These are phyloP conservation scores for Dactylella cylindrospora DNA, from an alignment of 2,329 filamentous ascomycete species.

Conservation along the genomic window DNA sequence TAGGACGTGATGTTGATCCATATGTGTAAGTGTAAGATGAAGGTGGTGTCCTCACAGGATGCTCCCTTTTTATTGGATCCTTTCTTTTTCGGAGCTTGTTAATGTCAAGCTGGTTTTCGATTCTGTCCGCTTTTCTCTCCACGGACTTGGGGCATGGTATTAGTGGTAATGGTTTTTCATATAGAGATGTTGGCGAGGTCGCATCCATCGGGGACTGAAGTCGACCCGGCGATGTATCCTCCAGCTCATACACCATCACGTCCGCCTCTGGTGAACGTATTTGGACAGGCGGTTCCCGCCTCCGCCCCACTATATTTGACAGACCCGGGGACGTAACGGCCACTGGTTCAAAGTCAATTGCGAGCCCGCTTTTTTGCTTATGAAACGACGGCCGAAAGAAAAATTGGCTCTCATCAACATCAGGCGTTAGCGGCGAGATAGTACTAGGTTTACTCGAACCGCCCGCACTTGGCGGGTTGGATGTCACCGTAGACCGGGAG, in stretches of 20 bases:
- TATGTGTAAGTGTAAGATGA: no score
- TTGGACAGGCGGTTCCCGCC: not conserved
- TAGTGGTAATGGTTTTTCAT: conserved; percentile 27
- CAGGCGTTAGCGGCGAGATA: conserved; percentile 16
- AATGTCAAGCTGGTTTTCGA: no score
- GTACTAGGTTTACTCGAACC: not conserved
- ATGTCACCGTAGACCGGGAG: not conserved
- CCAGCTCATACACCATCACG: conserved; percentile 19
- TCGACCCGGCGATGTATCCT: conserved; percentile 19
- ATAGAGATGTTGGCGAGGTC: conserved; percentile 13
- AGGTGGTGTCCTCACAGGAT: no score
- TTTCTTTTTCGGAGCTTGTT: no score
- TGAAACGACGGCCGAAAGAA: conserved; percentile 32
- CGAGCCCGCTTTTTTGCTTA: conserved; percentile 12
- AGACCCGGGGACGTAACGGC: not conserved
- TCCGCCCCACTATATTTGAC: no score
- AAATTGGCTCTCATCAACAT: conserved; percentile 4
- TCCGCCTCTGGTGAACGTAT: no score
- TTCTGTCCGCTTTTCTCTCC: conserved; percentile 27
- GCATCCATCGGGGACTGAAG: conserved; percentile 5
- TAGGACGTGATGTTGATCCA: no score
- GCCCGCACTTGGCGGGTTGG: not conserved
- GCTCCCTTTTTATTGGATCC: no score
- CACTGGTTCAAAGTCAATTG: conserved; percentile 25
- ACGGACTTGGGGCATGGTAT: conserved; percentile 16